Evolutionary conservation across 1,284 basidiomycete species (phyloP), one percentile per base, ranked within the genome.

Genomic region (Marasmius sp.): DNA sequence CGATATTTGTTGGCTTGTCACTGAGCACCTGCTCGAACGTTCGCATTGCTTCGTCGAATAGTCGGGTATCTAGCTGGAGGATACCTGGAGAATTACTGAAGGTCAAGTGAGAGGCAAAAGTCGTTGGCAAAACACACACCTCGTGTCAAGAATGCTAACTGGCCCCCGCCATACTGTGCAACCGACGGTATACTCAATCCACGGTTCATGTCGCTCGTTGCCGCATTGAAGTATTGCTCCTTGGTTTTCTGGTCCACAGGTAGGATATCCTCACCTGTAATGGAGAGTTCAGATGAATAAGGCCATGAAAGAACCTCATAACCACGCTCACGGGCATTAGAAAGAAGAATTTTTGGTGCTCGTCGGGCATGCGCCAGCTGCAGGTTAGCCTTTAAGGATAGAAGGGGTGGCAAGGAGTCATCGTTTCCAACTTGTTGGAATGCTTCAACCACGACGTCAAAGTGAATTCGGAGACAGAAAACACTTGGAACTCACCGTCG

Each of bases 1-100:
- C 84, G 12, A 96, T 71, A 70, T 97, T 95, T 9, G 88, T 93
- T 0, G 93, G 92, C 68, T 91, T 90, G 61, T 87, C 81, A 5
- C 78, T 78, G 16, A 97, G 81, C n/a, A 96, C 86, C n/a, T 83
- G 82, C 18, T 95, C 92, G 67, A 97, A 95, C 0, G 89, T 84
- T 11, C 87, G 83, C 61, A 90, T 76, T 0, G 94, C 93, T 62
- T 92, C 88, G 47, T 92, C 89, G 77, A 93, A 86, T 33, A 88
- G 85, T 18, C 91, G 84, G 9, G 85, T 88, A 3, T 92, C 90
- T n/a, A 95, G 79, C 71, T 93, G 88, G 61, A 93, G 85, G 51
- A 94, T 89, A 14, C 90, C 93, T 94, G 27, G 5, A 27, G 27
- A 27, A 5, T 2, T 27, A 56, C 3, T 60, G 12, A 36, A 11